Base-by-base conservation (phyloP, 768 basidiomycete genomes). In the Auricularia auricula-judae region DNA sequence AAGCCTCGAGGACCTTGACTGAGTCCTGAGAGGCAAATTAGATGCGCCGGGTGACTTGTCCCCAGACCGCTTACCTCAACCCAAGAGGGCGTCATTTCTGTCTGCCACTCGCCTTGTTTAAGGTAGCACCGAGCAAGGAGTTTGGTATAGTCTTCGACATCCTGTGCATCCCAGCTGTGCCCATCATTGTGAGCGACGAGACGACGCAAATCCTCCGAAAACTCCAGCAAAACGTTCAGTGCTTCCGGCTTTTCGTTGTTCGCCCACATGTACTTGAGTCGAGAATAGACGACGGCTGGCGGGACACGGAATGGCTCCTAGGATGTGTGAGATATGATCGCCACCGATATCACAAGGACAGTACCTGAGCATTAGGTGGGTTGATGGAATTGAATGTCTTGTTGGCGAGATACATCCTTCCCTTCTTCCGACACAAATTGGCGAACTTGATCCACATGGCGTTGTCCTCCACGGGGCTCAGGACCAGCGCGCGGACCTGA, bases 401-500 rank as follows among this genome's bases (percentile, higher is more conserved):
- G 69, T 98, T 94, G 0, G 96, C 95, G 61, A 99, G 78, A n/a
- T 84, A 82, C 84, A 98, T 91, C 4, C 97, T 86, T 61, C 96
- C 93, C 18, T 86, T 90, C 76, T 96, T 96, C 62, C 97, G 91
- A 72, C 97, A 98, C 1, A 98, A 79, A 70, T 99, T 98, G 2
- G 96, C 93, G 71, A 99, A 98, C 76, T 97, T 94, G 76, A 99
- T 97, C 94, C 95, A 98, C 86, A 97, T 98, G 58, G 90, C 84
- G 54, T 91, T 92, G 72, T 98, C 94, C 67, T 97, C 93, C 67
- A 91, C 91, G 0, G 97, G 96, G 54, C 85, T 90, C 34, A 98
- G 80, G 23, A 99, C 94, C 62, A 98, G 81, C 0, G 95, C 93
- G 63, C 97, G 85, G 61, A 99, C 93, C 79, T 98, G 96, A 8